Base-by-base conservation (phyloP, 225 moss, liverwort and hornwort genomes). In the Sphagnum contortum region DNA sequence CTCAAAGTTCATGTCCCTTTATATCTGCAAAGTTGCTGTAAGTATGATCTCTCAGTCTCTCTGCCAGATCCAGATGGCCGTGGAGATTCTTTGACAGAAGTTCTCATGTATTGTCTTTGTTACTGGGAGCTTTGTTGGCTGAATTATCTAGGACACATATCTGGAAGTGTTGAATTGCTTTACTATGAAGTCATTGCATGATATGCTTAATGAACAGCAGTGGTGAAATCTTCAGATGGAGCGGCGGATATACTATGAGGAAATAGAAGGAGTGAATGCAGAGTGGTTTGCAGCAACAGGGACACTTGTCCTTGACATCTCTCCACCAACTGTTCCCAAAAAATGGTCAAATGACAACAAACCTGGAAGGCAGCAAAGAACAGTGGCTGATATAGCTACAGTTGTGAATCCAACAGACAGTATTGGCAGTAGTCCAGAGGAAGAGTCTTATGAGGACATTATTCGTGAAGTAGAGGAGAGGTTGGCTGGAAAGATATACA, bases 201-300 rank as follows among this genome's bases (percentile, higher is more conserved):
- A 44, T 12, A 49, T 5, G 55, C 44, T 5, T 2, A 56, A 56
- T 9, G 9, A n/a, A 56, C n/a, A 9, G n/a, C 10, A 51, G 44
- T 10, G 49, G 5, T 3, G 44, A 9, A 12, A 11, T 57, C 12
- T 69, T 47, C 81, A 96, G 95, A 90, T 96, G 95, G 95, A 96
- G 72, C 89, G 92, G 51, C 88, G 95, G 57, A 96, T 96, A 68
- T 92, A 92, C 59, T 96, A 92, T 62, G 95, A 96, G 69, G 95
- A 96, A 69, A 91, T 92, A 57, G 95, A 92, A 68, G 92, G 95
- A 49, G 71, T 96, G 55, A 96, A 76, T 67, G 85, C 88, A 4
- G 95, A 96, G 51, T 96, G 95, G 95, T 92, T 96, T 70, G 95
- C 92, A 77, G 86, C 73, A 49, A 96, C 92, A 45, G 85, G 92